Evolutionary conservation across 805 yeast species (phyloP).

Genomic region (Starmera caribaea): DNA sequence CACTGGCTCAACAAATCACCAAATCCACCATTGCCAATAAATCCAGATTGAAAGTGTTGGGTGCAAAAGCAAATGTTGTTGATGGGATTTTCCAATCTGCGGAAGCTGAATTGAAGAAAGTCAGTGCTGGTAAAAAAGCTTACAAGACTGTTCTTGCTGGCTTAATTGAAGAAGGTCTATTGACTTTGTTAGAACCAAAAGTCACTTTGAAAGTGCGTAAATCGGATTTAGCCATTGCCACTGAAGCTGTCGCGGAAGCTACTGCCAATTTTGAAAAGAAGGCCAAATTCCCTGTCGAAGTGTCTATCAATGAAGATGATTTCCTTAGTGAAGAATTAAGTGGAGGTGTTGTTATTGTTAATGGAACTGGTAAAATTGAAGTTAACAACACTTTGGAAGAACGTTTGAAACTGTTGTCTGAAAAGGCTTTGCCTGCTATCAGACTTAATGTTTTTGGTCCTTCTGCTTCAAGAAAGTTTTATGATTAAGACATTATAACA

Average conservation of each 20-base stretch:
- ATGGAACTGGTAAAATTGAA: conserved; percentile 72
- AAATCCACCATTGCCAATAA: conserved; percentile 94
- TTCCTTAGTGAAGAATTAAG: conserved; percentile 55
- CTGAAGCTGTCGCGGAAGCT: conserved; percentile 51
- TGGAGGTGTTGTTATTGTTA: conserved; percentile 78
- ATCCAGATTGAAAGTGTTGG: conserved; percentile 82
- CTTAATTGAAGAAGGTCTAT: conserved; percentile 69
- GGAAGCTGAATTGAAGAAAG: conserved; percentile 45
- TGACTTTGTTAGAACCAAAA: conserved; percentile 62
- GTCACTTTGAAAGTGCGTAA: conserved; percentile 62
- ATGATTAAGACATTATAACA: conserved; percentile 46
- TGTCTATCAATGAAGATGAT: conserved; percentile 45
- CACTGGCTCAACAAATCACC: conserved; percentile 89
- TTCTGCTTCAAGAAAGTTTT: conserved; percentile 80
- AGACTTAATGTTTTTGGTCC: conserved; percentile 86
- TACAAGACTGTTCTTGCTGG: conserved; percentile 68
- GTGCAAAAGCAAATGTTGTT: conserved; percentile 76
- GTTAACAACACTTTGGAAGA: conserved; percentile 92
- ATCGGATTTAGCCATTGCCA: conserved; percentile 49
- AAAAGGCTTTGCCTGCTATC: conserved; percentile 85
- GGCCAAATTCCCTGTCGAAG: conserved; percentile 46
- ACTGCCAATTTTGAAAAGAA: conserved; percentile 52
- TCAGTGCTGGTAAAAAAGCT: conserved; percentile 42
- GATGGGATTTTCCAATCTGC: conserved; percentile 68
- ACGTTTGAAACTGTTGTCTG: conserved; percentile 74